These are phyloP conservation scores for Globisporangium irregulare DNA, from an alignment of 352 stramenopile genomes.

Conservation along the genomic window DNA sequence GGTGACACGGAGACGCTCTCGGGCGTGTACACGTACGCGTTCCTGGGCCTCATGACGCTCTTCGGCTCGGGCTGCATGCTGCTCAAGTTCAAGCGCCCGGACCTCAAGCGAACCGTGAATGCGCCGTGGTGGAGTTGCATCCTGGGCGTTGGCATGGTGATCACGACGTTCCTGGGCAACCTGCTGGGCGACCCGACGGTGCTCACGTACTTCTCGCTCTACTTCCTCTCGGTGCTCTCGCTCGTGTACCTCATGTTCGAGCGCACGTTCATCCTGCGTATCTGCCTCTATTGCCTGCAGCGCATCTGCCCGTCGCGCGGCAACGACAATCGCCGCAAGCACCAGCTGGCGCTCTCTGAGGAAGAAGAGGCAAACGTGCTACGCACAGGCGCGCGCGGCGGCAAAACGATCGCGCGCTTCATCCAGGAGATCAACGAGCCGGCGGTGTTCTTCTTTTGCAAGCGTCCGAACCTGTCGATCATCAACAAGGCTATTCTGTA, in stretches of 20 bases:
- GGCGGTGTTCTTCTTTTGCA: constrained; percentile 93
- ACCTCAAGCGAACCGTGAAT: constrained; percentile 83
- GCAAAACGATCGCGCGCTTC: constrained; percentile 81
- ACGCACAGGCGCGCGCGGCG: constrained; percentile 74
- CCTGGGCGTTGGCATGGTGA: constrained; percentile 76
- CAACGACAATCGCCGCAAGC: constrained; percentile 17
- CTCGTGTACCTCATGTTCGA: constrained; percentile 90
- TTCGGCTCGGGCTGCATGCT: constrained; percentile 93
- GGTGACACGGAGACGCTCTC: constrained; percentile 91
- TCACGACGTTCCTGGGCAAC: constrained; percentile 84
- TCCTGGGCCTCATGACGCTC: constrained; percentile 93
- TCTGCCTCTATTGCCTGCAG: constrained; percentile 78
- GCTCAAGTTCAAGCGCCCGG: constrained; percentile 93
- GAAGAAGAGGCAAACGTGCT: constrained; percentile 50
- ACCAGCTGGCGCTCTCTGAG: constrained; percentile 23
- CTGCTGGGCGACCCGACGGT: constrained; percentile 82
- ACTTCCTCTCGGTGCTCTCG: constrained; percentile 78
- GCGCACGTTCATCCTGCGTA: constrained; percentile 81
- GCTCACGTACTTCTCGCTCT: constrained; percentile 88
- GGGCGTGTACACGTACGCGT: constrained; percentile 95
- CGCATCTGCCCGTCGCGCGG: constrained; percentile 70
- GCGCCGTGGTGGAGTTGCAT: constrained; percentile 88
- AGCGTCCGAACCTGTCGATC: constrained; percentile 89
- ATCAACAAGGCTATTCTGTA: constrained; percentile 97
- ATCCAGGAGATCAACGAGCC: constrained; percentile 88